These are phyloP conservation scores for Saprolegnia parasitica DNA, from an alignment of 352 stramenopile species.

Conservation along the genomic window DNA sequence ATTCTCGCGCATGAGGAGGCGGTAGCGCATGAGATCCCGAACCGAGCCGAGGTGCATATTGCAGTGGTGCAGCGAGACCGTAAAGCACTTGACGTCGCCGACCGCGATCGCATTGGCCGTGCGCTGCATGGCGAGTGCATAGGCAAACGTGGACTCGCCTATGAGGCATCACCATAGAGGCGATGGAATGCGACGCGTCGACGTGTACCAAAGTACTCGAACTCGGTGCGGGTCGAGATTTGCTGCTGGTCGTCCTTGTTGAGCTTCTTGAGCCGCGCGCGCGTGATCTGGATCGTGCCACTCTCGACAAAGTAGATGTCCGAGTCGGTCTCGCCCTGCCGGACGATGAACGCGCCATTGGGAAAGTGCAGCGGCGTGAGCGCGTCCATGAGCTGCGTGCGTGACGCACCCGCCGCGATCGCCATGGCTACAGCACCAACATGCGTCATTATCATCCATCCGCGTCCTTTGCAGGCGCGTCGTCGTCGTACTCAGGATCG, in stretches of 20 bases:
- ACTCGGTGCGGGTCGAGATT: conserved; percentile 43
- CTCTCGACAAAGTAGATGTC: conserved; percentile 69
- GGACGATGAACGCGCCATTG: conserved; percentile 63
- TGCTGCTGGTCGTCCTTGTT: conserved; percentile 39
- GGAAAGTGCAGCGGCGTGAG: conserved; percentile 37
- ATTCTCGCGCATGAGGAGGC: conserved; percentile 47
- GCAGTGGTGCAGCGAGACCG: conserved; percentile 42
- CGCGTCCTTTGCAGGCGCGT: neutral
- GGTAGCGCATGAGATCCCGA: conserved; percentile 55
- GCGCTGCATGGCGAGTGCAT: conserved; percentile 37
- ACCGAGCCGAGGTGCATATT: conserved; percentile 42
- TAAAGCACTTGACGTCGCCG: conserved; percentile 47
- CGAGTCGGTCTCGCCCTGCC: conserved; percentile 49
- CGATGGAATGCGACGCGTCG: neutral
- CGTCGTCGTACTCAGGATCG: conserved; percentile 37
- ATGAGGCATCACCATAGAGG: too few relatives aligned
- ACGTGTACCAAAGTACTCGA: conserved; percentile 54
- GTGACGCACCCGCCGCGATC: neutral
- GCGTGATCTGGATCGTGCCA: conserved; percentile 63
- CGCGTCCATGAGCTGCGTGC: conserved; percentile 41
- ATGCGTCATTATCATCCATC: conserved; percentile 3
- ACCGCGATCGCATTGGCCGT: conserved; percentile 51
- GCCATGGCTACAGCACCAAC: conserved; percentile 23
- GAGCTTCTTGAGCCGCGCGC: conserved; percentile 26
- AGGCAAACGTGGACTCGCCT: conserved; percentile 39